Percentiles rank a stretch among this genome's conserved stretches.
phyloP scores from a whole-genome alignment of 371 early-diverging fungal genomes.

The Dinochytrium kinnereticum region DNA sequence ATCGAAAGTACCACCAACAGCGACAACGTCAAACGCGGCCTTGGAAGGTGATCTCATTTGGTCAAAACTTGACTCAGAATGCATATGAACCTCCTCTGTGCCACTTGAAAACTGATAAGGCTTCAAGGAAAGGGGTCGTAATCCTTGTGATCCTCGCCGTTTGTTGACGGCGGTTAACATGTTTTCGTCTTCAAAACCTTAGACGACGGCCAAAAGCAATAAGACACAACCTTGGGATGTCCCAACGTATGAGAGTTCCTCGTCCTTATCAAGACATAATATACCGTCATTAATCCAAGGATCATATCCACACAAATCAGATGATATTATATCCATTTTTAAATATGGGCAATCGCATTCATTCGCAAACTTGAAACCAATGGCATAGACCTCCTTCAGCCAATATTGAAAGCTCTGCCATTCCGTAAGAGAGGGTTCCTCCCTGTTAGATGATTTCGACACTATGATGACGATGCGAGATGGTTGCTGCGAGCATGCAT shows the following conservation, averaged over 20 bases:
- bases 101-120: background rate
- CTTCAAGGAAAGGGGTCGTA: background rate
- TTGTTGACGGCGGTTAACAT: background rate
- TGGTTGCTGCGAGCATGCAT: slow-evolving; percentile 1
- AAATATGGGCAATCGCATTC: slow-evolving; percentile 30
- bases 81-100: no score
- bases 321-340: slow-evolving; percentile 40
- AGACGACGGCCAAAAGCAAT: background rate
- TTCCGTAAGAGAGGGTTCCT: background rate
- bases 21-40: slow-evolving; percentile 52
- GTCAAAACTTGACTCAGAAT: no score
- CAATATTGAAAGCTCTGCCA: slow-evolving; percentile 27
- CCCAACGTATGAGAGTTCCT: background rate
- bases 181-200: no score
- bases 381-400: slow-evolving; percentile 36
- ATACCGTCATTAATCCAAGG: slow-evolving; percentile 22
- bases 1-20: slow-evolving; percentile 96
- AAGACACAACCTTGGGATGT: background rate
- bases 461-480: background rate
- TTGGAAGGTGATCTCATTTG: no score
- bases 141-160: background rate
- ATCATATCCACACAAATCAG: slow-evolving; percentile 46
- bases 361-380: slow-evolving; percentile 25
- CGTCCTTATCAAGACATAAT: background rate
- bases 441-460: background rate